A percentile compares a stretch with the other conserved stretches of the same genome.
phyloP scores from a whole-genome alignment of 1,139 yeast species.

The Pichia sp. region DNA sequence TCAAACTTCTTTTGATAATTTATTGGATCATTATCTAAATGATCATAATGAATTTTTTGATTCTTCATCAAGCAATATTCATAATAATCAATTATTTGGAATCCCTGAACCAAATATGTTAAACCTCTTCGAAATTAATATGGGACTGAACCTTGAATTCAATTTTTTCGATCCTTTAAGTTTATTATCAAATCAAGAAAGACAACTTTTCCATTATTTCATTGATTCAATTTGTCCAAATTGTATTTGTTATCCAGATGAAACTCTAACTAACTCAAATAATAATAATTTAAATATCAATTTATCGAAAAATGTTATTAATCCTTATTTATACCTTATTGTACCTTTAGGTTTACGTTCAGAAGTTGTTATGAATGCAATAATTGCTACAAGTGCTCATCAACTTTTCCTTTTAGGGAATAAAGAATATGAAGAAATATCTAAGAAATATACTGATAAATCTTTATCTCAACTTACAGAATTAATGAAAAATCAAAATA shows the following conservation, averaged over 20 bases:
- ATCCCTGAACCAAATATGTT: background rate
- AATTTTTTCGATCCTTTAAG: background rate
- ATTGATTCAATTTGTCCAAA: conserved; percentile 31
- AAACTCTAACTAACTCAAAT: background rate
- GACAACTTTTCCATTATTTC: conserved; percentile 28
- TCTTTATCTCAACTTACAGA: conserved; percentile 29
- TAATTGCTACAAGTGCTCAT: conserved; percentile 33
- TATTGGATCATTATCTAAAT: background rate
- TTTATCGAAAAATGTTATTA: conserved; percentile 24
- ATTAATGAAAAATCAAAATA: conserved; percentile 26
- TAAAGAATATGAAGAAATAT: conserved; percentile 25
- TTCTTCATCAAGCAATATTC: background rate
- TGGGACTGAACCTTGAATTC: background rate
- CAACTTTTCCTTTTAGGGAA: conserved; percentile 30
- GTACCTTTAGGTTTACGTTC: conserved; percentile 32
- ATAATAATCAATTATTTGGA: background rate
- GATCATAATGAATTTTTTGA: background rate
- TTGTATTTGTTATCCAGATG: conserved; percentile 30
- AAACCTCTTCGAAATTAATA: background rate
- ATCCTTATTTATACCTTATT: conserved; percentile 33
- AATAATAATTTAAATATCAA: conserved; percentile 2
- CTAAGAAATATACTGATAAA: conserved; percentile 25
- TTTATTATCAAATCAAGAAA: conserved; percentile 17
- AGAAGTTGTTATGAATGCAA: conserved; percentile 28
- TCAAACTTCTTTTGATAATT: background rate